phyloP scores from a whole-genome alignment of 192 early-diverging fungal genomes.

The Umbelopsis sp. region DNA sequence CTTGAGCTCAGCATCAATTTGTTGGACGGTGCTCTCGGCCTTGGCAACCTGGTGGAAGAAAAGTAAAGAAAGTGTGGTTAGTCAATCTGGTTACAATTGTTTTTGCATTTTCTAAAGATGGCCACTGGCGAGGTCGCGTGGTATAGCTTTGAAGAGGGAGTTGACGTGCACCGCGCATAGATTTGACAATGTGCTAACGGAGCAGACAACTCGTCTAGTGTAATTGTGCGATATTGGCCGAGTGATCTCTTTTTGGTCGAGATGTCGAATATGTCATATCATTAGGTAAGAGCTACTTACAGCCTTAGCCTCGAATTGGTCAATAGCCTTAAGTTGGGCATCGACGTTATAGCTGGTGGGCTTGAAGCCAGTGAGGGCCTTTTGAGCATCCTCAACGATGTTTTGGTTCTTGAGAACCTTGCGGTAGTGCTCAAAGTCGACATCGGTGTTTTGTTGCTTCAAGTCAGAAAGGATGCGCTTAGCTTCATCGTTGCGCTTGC shows the following conservation, averaged over 20 bases:
- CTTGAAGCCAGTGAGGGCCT: constrained; percentile 78
- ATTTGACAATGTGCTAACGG: no score
- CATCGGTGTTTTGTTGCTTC: constrained; percentile 74
- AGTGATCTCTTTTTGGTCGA: background rate
- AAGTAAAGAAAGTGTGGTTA: background rate
- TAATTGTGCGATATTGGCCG: background rate
- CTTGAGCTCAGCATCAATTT: constrained; percentile 82
- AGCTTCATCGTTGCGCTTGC: constrained; percentile 92
- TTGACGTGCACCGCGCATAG: no score
- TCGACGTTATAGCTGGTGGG: constrained; percentile 81
- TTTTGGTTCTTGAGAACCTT: constrained; percentile 88
- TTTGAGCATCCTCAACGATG: constrained; percentile 90
- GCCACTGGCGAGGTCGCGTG: background rate
- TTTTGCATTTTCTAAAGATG: background rate
- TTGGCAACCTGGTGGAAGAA: constrained; percentile 61
- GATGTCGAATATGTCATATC: background rate
- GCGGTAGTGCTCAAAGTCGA: constrained; percentile 92
- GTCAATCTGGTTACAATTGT: background rate
- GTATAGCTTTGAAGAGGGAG: no score
- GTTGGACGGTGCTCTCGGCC: constrained; percentile 83
- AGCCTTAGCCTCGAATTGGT: constrained; percentile 77
- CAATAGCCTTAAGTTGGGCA: constrained; percentile 83
- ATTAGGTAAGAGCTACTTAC: constrained; percentile 46
- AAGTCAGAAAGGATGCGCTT: constrained; percentile 81
- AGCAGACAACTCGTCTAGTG: background rate